Conservation (phyloP, 805 yeast species). For the Saccharomycopsis fibuligera region DNA sequence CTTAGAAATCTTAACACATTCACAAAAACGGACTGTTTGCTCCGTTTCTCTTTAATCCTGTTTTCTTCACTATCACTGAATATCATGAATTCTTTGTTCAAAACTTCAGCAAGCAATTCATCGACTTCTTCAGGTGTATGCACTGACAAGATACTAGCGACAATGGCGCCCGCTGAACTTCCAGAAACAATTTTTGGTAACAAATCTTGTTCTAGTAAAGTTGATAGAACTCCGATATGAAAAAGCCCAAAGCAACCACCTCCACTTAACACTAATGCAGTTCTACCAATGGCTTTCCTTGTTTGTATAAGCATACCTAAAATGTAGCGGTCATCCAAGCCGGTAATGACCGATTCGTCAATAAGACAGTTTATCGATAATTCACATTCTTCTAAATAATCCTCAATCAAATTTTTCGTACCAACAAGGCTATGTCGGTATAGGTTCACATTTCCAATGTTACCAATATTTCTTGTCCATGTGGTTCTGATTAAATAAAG, state of each 20-base stretch:
- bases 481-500: constrained; percentile 75
- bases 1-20: constrained; percentile 54
- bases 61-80: constrained; percentile 53
- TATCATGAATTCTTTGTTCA: constrained; percentile 41
- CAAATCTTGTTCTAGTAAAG: constrained; percentile 64
- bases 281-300: constrained; percentile 84
- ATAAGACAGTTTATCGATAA: constrained; percentile 29
- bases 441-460: constrained; percentile 74
- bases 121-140: constrained; percentile 67
- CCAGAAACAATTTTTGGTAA: constrained; percentile 89
- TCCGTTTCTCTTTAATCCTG: constrained; percentile 44
- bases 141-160: constrained; percentile 82
- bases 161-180: constrained; percentile 92
- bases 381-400: constrained; percentile 74
- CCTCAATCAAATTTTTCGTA: constrained; percentile 77
- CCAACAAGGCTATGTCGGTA: constrained; percentile 80
- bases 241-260: constrained; percentile 92
- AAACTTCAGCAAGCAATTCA: constrained; percentile 43
- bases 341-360: constrained; percentile 22
- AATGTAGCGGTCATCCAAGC: constrained; percentile 60
- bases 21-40: constrained; percentile 25
- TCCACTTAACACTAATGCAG: constrained; percentile 92
- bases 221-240: constrained; percentile 86
- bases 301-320: constrained; percentile 81
- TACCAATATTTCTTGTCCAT: constrained; percentile 80